phyloP scores from a whole-genome alignment of 2,329 filamentous ascomycete species.

The Elsinoe fawcettii region DNA sequence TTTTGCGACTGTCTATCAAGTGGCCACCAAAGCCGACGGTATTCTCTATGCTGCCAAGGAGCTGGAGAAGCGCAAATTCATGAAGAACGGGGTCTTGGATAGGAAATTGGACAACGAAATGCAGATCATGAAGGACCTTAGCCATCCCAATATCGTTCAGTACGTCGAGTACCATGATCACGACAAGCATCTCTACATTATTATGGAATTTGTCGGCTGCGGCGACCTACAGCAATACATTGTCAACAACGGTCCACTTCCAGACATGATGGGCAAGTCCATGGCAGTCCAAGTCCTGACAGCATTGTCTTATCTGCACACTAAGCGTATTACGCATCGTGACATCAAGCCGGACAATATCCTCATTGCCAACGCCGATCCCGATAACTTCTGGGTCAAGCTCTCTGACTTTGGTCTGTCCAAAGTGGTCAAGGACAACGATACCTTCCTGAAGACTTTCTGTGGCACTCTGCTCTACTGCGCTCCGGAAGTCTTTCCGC shows the following conservation, averaged over 20 bases:
- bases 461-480: slow-evolving; percentile 95
- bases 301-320: slow-evolving; percentile 79
- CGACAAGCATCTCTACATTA: slow-evolving; percentile 76
- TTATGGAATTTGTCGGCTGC: slow-evolving; percentile 84
- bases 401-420: slow-evolving; percentile 94
- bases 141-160: slow-evolving; percentile 83
- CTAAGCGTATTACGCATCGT: slow-evolving; percentile 86
- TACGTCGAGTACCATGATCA: slow-evolving; percentile 86
- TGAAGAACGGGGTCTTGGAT: slow-evolving; percentile 84
- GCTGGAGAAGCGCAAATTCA: slow-evolving; percentile 83
- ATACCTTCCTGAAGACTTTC: slow-evolving; percentile 92
- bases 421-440: slow-evolving; percentile 75
- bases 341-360: slow-evolving; percentile 99
- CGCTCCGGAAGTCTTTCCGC: slow-evolving; percentile 90
- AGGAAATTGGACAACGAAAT: slow-evolving; percentile 95
- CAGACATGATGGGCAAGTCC: slow-evolving; percentile 59
- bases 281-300: slow-evolving; percentile 71
- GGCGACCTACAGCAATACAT: slow-evolving; percentile 78
- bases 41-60: slow-evolving; percentile 85
- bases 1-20: slow-evolving; percentile 87
- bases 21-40: slow-evolving; percentile 79
- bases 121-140: slow-evolving; percentile 81
- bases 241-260: slow-evolving; percentile 51
- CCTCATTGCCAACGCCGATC: slow-evolving; percentile 63
- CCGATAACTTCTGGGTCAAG: slow-evolving; percentile 64